Percentiles rank a stretch among this genome's conserved stretches.
Evolutionary conservation across 2,329 filamentous ascomycete genomes (phyloP).

Genomic region (Blastomyces parvus): DNA sequence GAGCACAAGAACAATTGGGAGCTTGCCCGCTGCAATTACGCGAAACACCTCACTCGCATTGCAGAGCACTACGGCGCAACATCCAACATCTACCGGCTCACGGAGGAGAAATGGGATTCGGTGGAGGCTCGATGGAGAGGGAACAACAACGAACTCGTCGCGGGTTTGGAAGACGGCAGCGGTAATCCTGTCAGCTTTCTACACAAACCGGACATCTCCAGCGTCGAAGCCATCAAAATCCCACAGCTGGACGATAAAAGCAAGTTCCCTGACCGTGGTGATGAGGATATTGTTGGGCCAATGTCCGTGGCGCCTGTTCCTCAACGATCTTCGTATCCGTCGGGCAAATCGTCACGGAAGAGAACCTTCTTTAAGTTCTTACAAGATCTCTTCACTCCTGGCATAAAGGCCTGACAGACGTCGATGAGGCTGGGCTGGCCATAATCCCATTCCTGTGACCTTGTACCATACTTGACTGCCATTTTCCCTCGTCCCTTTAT

Average conservation of each 20-base stretch:
- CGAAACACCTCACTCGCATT: constrained; percentile 77
- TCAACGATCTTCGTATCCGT: constrained; percentile 24
- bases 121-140: constrained; percentile 66
- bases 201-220: constrained; percentile 29
- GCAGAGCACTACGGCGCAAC: constrained; percentile 85
- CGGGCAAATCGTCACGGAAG: constrained; percentile 33
- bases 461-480: neutral
- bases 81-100: constrained; percentile 77
- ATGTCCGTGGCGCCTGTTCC: constrained; percentile 52
- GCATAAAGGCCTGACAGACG: neutral
- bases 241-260: constrained; percentile 45
- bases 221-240: constrained; percentile 43
- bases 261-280: constrained; percentile 81
- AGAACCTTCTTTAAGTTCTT: constrained; percentile 38
- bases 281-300: constrained; percentile 86
- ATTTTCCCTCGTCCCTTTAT: too few species aligned
- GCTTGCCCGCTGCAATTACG: constrained; percentile 71
- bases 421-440: neutral
- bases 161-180: constrained; percentile 34
- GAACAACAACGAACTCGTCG: constrained; percentile 57
- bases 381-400: constrained; percentile 29
- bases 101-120: constrained; percentile 79
- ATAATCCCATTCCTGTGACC: neutral
- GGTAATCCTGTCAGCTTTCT: constrained; percentile 29
- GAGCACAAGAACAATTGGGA: constrained; percentile 73